phyloP scores from a whole-genome alignment of 2,329 filamentous ascomycete species.

The Bipolaris victoriae region DNA sequence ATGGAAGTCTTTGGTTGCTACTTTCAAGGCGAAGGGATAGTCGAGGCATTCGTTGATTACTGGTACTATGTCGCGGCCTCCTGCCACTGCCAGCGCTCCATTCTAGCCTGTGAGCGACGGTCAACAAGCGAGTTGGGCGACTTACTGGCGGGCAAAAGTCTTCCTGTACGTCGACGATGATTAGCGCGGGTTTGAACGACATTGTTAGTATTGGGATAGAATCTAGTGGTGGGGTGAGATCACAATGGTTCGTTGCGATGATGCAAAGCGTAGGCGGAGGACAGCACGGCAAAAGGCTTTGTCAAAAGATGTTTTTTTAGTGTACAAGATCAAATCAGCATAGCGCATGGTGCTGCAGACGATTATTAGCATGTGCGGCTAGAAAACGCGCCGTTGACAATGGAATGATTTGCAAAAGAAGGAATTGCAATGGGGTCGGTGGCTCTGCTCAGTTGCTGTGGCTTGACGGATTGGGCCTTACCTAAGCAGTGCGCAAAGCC shows the following conservation, averaged over 20 bases:
- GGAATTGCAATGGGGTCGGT: background rate
- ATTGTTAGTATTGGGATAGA: constrained; percentile 15
- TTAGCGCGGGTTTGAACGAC: constrained; percentile 59
- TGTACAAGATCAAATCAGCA: constrained; percentile 9
- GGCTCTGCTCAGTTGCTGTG: constrained; percentile 13
- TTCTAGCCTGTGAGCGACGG: constrained; percentile 60
- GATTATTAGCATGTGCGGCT: background rate
- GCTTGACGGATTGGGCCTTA: constrained; percentile 10
- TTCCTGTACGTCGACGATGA: constrained; percentile 89
- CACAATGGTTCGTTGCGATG: background rate
- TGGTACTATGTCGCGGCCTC: constrained; percentile 72
- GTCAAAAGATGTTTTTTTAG: background rate
- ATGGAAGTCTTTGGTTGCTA: constrained; percentile 95
- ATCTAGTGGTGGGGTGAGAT: background rate
- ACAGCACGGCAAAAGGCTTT: background rate
- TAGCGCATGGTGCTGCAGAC: constrained; percentile 12
- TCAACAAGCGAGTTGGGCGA: background rate
- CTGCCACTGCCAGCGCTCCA: constrained; percentile 81
- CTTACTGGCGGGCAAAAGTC: constrained; percentile 91
- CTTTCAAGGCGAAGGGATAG: constrained; percentile 72
- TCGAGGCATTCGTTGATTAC: constrained; percentile 76
- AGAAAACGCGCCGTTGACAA: constrained; percentile 7
- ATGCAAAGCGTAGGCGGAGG: background rate
- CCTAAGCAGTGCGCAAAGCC: constrained; percentile 29
- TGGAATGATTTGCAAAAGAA: constrained; percentile 7